Evolutionary conservation across 2,329 filamentous ascomycete species (phyloP).

Genomic region (Colletotrichum sp.): DNA sequence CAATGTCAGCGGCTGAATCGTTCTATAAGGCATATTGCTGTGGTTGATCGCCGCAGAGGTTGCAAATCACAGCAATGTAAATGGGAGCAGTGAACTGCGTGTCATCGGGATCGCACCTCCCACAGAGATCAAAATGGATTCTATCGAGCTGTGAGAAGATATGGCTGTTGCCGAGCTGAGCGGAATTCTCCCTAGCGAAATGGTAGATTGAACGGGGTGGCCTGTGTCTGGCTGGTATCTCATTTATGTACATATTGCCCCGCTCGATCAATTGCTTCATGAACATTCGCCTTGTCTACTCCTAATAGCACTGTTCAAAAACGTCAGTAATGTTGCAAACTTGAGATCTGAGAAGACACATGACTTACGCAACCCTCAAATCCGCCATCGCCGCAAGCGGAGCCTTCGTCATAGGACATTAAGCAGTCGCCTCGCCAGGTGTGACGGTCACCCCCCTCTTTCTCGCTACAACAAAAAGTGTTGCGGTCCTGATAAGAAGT

Average conservation of each 20-base stretch:
- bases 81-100: too few species aligned
- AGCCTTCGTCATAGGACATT: background rate
- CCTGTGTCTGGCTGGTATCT: background rate
- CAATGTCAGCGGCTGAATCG: too few species aligned
- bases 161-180: background rate
- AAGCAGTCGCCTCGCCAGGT: background rate
- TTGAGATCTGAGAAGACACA: rapidly evolving
- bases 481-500: background rate
- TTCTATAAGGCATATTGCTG: too few species aligned
- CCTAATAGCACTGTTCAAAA: background rate
- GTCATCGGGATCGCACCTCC: too few species aligned
- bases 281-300: background rate
- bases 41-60: too few species aligned
- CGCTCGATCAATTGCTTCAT: background rate
- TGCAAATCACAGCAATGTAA: too few species aligned
- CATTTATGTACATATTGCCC: background rate
- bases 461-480: background rate
- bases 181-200: background rate
- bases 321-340: background rate
- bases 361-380: background rate
- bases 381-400: background rate
- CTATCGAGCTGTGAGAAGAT: too few species aligned
- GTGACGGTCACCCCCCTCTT: background rate
- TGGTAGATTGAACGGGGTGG: background rate
- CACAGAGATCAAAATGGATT: too few species aligned